Base-by-base conservation (phyloP, 139 green algal species). In the Trebouxia sp. region DNA sequence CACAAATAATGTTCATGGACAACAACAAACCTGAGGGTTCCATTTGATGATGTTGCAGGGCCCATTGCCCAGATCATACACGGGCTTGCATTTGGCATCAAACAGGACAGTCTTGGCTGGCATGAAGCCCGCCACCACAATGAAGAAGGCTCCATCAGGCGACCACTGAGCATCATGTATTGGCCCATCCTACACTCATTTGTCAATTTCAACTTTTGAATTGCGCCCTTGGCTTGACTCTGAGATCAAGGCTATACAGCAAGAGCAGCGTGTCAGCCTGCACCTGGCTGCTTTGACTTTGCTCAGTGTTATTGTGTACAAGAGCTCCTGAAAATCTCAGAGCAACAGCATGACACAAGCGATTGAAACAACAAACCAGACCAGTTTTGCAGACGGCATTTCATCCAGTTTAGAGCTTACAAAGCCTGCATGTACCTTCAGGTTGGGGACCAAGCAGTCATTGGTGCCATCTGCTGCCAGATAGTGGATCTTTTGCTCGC, bases 151-250 rank as follows among this genome's bases (percentile, higher is more conserved):
- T 9, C 96, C 95, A 5, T 77, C 76, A 0, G 96, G 94, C 0
- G 89, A 92, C 96, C 96, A 99, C 87, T 97, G 88, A 76, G 97
- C 92, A 80, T 98, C 96, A 84, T 99, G 95, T 39, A 99, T 90
- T 6, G 96, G 95, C 10, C 96, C 96, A 37, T 99, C 94, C 88
- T 92, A 76, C 56, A 80, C 20, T 0, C 22, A 17, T 20, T n/a
- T 47, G 0, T 48, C 11, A 8, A 8, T 65, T 38, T 65, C 22
- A 37, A 65, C 0, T 37, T n/a, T n/a, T n/a, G n/a, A n/a, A n/a
- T n/a, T n/a, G n/a, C n/a, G n/a, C n/a, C n/a, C n/a, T n/a, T n/a
- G n/a, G n/a, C n/a, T n/a, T n/a, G n/a, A n/a, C n/a, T n/a, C n/a
- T n/a, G n/a, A n/a, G n/a, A n/a, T n/a, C n/a, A n/a, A n/a, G n/a